A percentile compares a stretch with the other conserved stretches of the same genome.
phyloP scores from a whole-genome alignment of 306 rosid genomes.

The Cicer bijugum region DNA sequence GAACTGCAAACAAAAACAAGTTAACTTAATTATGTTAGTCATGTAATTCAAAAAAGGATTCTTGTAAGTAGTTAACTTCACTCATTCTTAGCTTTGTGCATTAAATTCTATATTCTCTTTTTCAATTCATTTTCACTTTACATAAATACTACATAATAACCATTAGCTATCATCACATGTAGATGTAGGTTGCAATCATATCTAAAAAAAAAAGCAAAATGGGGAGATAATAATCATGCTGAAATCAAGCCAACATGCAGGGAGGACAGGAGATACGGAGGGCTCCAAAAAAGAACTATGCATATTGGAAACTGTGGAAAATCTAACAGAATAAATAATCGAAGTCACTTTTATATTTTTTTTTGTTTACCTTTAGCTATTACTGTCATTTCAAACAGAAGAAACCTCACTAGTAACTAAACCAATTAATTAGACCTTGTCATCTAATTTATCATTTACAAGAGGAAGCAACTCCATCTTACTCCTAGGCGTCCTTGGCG shows the following conservation, averaged over 20 bases:
- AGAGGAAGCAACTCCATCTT: slow-evolving; percentile 88
- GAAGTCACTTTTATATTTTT: slow-evolving; percentile 35
- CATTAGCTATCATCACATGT: slow-evolving; percentile 4
- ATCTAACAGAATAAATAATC: slow-evolving; percentile 48
- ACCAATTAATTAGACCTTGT: slow-evolving; percentile 61
- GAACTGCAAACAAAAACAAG: background rate
- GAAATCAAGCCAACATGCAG: slow-evolving; percentile 7
- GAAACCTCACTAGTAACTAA: slow-evolving; percentile 40
- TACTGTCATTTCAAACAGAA: slow-evolving; percentile 44
- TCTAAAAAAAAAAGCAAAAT: background rate
- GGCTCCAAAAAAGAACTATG: slow-evolving; percentile 33
- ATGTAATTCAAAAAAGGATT: background rate
- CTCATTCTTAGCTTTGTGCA: background rate
- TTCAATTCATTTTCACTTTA: background rate
- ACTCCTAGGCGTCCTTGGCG: slow-evolving; percentile 57
- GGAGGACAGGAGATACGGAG: background rate
- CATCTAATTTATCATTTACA: slow-evolving; percentile 92
- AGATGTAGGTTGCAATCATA: slow-evolving; percentile 2
- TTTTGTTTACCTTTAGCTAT: slow-evolving; percentile 48
- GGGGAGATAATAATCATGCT: background rate
- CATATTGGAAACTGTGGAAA: slow-evolving; percentile 41
- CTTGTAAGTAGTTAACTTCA: background rate
- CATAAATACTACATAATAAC: background rate
- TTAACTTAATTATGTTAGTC: background rate
- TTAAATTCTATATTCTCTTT: background rate